A percentile compares a stretch with the other conserved stretches of the same genome.
Evolutionary conservation across 2,329 filamentous ascomycete species (phyloP).

Genomic region (Didymella glomerata): DNA sequence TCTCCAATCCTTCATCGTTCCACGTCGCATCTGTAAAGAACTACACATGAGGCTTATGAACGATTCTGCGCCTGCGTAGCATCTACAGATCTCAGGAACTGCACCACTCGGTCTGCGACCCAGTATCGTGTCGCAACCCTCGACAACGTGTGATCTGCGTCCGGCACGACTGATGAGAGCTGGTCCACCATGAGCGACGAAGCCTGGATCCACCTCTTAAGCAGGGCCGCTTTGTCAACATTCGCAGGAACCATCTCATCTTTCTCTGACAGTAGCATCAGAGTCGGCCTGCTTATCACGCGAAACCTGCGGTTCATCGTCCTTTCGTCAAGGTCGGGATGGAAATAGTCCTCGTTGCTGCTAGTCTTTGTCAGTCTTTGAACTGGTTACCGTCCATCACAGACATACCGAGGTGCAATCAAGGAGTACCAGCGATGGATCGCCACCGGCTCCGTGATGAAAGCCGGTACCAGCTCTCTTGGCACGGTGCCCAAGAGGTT

Average conservation of each 20-base stretch:
- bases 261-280: slow-evolving; percentile 24
- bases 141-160: slow-evolving; percentile 7
- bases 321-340: slow-evolving; percentile 21
- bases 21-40: not conserved
- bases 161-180: slow-evolving; percentile 1
- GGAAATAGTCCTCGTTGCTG: slow-evolving; percentile 34
- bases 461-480: slow-evolving; percentile 12
- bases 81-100: slow-evolving; percentile 1
- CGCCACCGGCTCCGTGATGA: slow-evolving; percentile 27
- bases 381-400: not conserved
- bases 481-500: not conserved
- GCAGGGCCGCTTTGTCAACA: slow-evolving; percentile 22
- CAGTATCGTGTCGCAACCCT: not conserved
- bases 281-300: slow-evolving; percentile 19
- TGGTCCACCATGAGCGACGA: not conserved
- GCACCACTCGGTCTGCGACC: not conserved
- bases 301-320: slow-evolving; percentile 9
- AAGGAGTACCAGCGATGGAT: slow-evolving; percentile 33
- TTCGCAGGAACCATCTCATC: slow-evolving; percentile 29
- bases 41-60: not conserved
- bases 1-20: not conserved
- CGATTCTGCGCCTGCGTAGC: not conserved
- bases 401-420: slow-evolving; percentile 8
- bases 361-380: not conserved
- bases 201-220: slow-evolving; percentile 12